Conservation (phyloP, 176 grass and related monocot species). For the Carex pumila region DNA sequence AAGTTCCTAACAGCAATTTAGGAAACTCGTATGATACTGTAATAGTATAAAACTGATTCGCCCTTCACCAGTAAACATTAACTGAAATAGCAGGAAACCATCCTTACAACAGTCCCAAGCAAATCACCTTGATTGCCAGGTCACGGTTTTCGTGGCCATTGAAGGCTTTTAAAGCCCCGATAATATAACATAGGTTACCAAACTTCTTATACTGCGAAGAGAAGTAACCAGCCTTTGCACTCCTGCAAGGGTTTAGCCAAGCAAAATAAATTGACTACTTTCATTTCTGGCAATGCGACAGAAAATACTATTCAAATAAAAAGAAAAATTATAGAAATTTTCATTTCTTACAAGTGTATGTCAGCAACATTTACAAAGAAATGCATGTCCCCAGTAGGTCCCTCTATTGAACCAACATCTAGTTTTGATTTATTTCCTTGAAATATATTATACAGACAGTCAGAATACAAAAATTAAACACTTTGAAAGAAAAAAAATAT, state of each 20-base stretch:
- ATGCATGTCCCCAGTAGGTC: constrained; percentile 45
- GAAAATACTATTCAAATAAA: constrained; percentile 14
- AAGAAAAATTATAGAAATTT: constrained; percentile 3
- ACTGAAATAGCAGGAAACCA: background rate
- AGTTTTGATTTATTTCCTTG: constrained; percentile 79
- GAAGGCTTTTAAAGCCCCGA: constrained; percentile 82
- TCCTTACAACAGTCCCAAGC: background rate
- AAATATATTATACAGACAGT: constrained; percentile 11
- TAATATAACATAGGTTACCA: constrained; percentile 88
- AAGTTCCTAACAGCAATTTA: background rate
- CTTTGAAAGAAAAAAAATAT: background rate
- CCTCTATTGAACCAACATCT: constrained; percentile 70
- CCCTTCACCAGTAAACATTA: background rate
- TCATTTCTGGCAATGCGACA: background rate
- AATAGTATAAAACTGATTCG: background rate
- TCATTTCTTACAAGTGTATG: constrained; percentile 72
- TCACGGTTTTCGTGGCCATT: constrained; percentile 63
- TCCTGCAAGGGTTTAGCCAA: constrained; percentile 38
- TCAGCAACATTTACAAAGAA: constrained; percentile 97
- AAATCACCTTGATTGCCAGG: constrained; percentile 80
- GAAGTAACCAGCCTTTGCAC: constrained; percentile 95
- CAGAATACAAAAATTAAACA: constrained; percentile 11
- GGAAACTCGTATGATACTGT: background rate
- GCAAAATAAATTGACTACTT: constrained; percentile 2
- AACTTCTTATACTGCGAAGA: constrained; percentile 87